Evolutionary conservation across 345 rosid genomes (phyloP).

Genomic region (Acer campestre): DNA sequence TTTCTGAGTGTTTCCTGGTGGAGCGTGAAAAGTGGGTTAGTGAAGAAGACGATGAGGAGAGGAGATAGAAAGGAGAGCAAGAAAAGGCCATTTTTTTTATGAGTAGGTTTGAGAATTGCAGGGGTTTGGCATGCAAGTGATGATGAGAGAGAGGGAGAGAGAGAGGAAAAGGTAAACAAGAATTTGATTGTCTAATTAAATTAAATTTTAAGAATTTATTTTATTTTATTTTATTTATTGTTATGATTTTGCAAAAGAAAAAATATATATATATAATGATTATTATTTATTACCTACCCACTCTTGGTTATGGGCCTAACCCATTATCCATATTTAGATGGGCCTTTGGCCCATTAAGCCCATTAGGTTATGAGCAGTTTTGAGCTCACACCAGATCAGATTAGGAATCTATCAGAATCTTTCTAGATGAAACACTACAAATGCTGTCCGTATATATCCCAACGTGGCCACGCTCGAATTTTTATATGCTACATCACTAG

Average conservation of each 20-base stretch:
- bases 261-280: not conserved
- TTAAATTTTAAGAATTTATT: not conserved
- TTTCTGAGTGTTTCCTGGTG: constrained; percentile 19
- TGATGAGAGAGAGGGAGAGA: constrained; percentile 28
- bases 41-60: constrained; percentile 23
- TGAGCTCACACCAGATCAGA: no score
- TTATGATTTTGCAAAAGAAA: not conserved
- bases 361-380: not conserved
- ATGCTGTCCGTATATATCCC: no score
- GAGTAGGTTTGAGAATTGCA: constrained; percentile 38
- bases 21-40: constrained; percentile 5
- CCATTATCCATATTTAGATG: constrained; percentile 2
- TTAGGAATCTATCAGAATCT: no score
- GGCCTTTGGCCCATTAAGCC: constrained; percentile 12
- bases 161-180: not conserved
- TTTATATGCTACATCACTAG: not conserved
- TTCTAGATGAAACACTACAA: no score
- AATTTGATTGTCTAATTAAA: not conserved
- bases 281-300: not conserved
- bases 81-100: constrained; percentile 33
- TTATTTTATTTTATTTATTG: not conserved
- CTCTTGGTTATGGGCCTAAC: not conserved
- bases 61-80: constrained; percentile 18
- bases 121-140: constrained; percentile 50
- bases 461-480: no score